phyloP scores from a whole-genome alignment of 129 eudicot species.

The Pittosporum tobira region DNA sequence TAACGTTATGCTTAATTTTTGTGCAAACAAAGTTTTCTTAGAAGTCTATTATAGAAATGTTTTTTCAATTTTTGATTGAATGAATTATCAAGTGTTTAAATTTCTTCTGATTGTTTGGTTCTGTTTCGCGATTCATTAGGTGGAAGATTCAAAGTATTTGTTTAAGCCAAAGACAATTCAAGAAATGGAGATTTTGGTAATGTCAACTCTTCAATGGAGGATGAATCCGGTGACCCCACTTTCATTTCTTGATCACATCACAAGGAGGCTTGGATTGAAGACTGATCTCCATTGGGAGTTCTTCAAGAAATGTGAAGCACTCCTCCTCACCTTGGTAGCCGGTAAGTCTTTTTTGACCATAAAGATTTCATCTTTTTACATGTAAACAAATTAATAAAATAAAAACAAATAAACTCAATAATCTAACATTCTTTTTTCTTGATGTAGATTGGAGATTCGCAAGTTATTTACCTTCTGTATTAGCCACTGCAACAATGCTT shows the following conservation, averaged over 20 bases:
- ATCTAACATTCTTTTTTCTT: too few relatives aligned
- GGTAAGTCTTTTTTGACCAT: conserved; percentile 43
- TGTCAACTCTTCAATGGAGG: conserved; percentile 79
- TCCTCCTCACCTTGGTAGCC: conserved; percentile 36
- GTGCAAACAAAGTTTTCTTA: too few relatives aligned
- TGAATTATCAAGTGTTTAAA: too few relatives aligned
- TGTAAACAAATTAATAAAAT: too few relatives aligned
- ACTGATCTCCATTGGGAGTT: conserved; percentile 54
- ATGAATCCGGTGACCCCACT: conserved; percentile 86
- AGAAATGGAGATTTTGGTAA: conserved; percentile 78
- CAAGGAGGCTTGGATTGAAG: conserved; percentile 70
- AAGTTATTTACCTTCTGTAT: conserved; percentile 44
- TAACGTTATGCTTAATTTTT: too few relatives aligned
- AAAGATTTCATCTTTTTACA: too few relatives aligned
- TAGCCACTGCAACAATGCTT: conserved; percentile 74
- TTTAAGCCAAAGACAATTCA: conserved; percentile 75
- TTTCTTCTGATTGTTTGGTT: too few relatives aligned
- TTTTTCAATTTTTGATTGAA: too few relatives aligned
- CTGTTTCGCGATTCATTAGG: conserved; percentile 23
- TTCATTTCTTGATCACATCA: conserved; percentile 74
- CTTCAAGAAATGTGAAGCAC: conserved; percentile 53
- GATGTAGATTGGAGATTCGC: conserved; percentile 47
- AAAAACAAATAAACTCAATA: too few relatives aligned
- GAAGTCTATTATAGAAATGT: too few relatives aligned
- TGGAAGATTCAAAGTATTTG: conserved; percentile 38